These are phyloP conservation scores for Xylaria sp. DNA, from an alignment of 2,329 filamentous ascomycete species.

Conservation along the genomic window DNA sequence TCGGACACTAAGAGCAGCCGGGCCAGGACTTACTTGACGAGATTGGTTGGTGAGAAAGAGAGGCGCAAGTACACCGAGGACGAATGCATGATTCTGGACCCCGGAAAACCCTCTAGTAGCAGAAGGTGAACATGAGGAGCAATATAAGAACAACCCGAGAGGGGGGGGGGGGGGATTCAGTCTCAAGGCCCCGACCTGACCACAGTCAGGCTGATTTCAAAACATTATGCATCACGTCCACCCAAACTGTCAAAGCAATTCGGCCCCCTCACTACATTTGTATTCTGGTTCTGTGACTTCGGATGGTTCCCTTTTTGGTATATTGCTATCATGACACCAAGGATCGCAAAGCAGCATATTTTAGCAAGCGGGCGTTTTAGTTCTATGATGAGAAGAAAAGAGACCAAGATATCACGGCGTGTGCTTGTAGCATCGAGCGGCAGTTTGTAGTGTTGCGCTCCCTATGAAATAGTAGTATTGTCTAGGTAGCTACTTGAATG, in stretches of 20 bases:
- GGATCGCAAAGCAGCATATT: neutral
- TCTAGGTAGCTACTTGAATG: too few relatives aligned
- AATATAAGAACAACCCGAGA: neutral
- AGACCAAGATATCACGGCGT: neutral
- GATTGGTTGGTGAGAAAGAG: conserved; percentile 42
- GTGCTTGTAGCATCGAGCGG: too few relatives aligned
- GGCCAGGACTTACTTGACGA: conserved; percentile 44
- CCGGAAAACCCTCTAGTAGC: conserved; percentile 22
- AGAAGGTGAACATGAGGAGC: neutral
- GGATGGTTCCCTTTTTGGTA: neutral
- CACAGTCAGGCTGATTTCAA: too few relatives aligned
- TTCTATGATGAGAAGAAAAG: neutral
- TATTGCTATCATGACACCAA: neutral
- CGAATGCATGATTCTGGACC: conserved; percentile 35
- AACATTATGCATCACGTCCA: too few relatives aligned
- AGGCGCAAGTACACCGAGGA: conserved; percentile 36
- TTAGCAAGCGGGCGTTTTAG: neutral
- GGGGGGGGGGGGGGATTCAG: neutral
- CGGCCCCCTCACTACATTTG: too few relatives aligned
- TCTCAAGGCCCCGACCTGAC: too few relatives aligned
- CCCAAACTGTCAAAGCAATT: too few relatives aligned
- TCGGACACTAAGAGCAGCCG: conserved; percentile 34
- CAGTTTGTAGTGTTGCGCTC: too few relatives aligned
- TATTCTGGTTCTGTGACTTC: neutral
- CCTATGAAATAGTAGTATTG: too few relatives aligned